These are phyloP conservation scores for Letharia lupina DNA, from an alignment of 495 filamentous ascomycete species.

Conservation along the genomic window DNA sequence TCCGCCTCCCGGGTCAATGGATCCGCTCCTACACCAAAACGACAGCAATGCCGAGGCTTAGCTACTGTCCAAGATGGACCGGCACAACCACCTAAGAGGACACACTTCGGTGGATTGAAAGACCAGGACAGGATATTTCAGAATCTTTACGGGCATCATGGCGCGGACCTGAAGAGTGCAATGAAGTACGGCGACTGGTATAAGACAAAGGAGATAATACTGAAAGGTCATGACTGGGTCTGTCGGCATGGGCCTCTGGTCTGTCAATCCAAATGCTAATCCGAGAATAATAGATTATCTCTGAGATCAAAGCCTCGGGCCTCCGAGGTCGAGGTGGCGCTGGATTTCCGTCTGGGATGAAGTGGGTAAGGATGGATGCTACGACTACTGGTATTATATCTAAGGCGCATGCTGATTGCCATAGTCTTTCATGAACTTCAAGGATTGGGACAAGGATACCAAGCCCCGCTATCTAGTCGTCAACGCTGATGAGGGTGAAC, in stretches of 20 bases:
- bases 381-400: constrained; percentile 1
- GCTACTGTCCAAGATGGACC: constrained; percentile 83
- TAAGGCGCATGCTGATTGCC: constrained; percentile 23
- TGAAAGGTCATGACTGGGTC: constrained; percentile 96
- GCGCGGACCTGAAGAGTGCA: constrained; percentile 81
- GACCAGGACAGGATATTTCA: constrained; percentile 99
- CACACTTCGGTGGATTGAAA: constrained; percentile 70
- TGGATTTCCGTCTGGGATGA: constrained; percentile 94
- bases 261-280: constrained; percentile 13
- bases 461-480: constrained; percentile 94
- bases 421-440: constrained; percentile 99
- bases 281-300: constrained; percentile 59
- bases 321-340: constrained; percentile 93
- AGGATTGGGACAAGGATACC: constrained; percentile 97
- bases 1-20: constrained; percentile 29
- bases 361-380: constrained; percentile 64
- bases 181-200: constrained; percentile 99
- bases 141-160: constrained; percentile 92
- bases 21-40: constrained; percentile 28
- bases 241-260: constrained; percentile 24
- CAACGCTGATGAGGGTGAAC: constrained; percentile 98
- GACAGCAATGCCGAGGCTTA: constrained; percentile 54
- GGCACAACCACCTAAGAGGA: constrained; percentile 57
- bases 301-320: constrained; percentile 91
- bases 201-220: constrained; percentile 95